Base-by-base conservation (phyloP, 192 early-diverging fungal genomes). In the Anaeromyces robustus region DNA sequence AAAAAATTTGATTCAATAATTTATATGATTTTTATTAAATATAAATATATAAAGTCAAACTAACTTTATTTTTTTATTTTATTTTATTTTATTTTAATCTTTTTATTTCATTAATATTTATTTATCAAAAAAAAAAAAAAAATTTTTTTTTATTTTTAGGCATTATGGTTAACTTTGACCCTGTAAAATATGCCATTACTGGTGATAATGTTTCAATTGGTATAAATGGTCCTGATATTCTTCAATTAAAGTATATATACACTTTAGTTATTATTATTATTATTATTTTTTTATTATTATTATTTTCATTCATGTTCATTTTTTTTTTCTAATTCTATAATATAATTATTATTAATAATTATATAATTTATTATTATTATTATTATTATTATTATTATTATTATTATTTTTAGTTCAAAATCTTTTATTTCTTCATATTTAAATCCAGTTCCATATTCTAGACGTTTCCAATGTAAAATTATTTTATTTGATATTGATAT, bases 401-500 rank as follows among this genome's bases (percentile, higher is more conserved):
- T 4, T 14, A 13, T n/a, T n/a, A n/a, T n/a, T n/a, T n/a, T n/a
- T 80, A 91, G 94, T n/a, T 84, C 88, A 29, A 96, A 96, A 17
- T 93, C 93, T 4, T 93, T 99, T 12, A 83, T 97, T 13, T 99
- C 97, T 80, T 84, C 88, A 29, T 89, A 91, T 18, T 84, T 82
- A 22, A 41, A 82, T 11, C 94, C 95, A 19, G 89, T 99, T 7
- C 93, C 93, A 29, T 89, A 95, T 4, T 91, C 93, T n/a, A 88
- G 87, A 29, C 84, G 90, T 31, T 94, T 99, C 80, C 86, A 88
- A 13, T 95, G 94, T 12, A 93, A 95, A 83, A 93, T 99, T 59
- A 93, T 98, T 26, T 94, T 96, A 31, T 98, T 99, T 91, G 97
- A 99, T 80, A 88, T 95, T 29, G 89, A 89, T 37, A 92, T 95